Evolutionary conservation across 805 yeast genomes (phyloP), one percentile per base, ranked within the genome.

Genomic region (Kodamaea leandrae): DNA sequence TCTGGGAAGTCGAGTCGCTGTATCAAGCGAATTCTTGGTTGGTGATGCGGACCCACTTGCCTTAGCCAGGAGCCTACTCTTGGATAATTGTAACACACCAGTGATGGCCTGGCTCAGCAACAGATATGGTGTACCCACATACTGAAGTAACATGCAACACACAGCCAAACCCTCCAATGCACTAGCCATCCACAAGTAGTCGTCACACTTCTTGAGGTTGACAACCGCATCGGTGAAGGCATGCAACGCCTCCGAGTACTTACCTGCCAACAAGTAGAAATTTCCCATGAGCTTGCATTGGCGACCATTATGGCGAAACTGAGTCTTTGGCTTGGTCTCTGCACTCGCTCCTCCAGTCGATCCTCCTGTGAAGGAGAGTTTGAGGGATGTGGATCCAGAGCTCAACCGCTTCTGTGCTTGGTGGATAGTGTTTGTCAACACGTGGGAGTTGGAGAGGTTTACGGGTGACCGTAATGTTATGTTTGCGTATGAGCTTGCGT

Each of bases 401-500:
- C 68, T 61, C 27, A 72, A 43, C 42, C 74, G 45, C 49, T 72
- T 73, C 45, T 67, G 74, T 12, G 74, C 72, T 27, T 55, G 60
- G 17, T 53, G 49, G n/a, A 70, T 64, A 12, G 75, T 60, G 38
- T 64, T 61, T 3, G 72, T 56, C 20, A 76, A 46, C 9, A 60
- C 69, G 32, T 76, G 71, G 40, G 73, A 70, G 24, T 77, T 76
- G 3, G 76, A 75, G 27, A 80, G 69, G 3, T 81, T 74, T 0
- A 85, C 86, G 0, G 96, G 96, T 0, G 95, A 86, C 49, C 95
- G 71, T 44, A 88, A 71, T 0, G 96, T 84, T 26, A 87, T 85
- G 56, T 85, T 87, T 45, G 80, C 77, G 49, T 82, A 84, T 0
- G 95, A 79, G 3, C 82, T 74, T 7, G 88, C 87, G 52, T 82